These are phyloP conservation scores for Dovyalis caffra DNA, from an alignment of 345 rosid genomes.

Conservation along the genomic window DNA sequence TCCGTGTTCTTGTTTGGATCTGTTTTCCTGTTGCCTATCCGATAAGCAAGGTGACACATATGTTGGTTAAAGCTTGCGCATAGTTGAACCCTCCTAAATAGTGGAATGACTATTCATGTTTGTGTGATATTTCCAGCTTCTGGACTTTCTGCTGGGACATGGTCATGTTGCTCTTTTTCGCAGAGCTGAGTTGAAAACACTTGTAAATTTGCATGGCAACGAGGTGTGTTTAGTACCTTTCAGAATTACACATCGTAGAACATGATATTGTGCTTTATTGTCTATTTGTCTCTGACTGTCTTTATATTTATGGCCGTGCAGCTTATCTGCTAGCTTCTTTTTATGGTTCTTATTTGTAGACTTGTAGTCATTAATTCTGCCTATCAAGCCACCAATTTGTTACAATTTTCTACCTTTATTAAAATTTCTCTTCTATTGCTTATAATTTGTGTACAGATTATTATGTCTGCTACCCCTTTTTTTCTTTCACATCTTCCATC, in stretches of 20 bases:
- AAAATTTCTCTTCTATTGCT: not conserved
- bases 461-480: not conserved
- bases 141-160: slow-evolving; percentile 83
- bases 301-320: not conserved
- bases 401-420: not conserved
- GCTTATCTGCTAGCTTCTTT: not conserved
- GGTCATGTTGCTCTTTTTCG: slow-evolving; percentile 89
- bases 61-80: slow-evolving; percentile 5
- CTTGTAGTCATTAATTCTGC: not conserved
- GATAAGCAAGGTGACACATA: slow-evolving; percentile 76
- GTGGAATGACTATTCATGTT: not conserved
- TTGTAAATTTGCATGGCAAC: slow-evolving; percentile 88
- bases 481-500: not conserved
- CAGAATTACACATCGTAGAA: not conserved
- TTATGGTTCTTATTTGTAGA: not conserved
- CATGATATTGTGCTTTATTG: not conserved
- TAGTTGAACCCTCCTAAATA: not conserved
- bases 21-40: slow-evolving; percentile 95
- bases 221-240: slow-evolving; percentile 53
- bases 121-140: slow-evolving; percentile 46
- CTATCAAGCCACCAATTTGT: not conserved
- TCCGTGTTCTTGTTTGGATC: slow-evolving; percentile 80
- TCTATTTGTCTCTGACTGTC: not conserved
- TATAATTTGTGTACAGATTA: not conserved
- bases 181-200: slow-evolving; percentile 98